Conservation (phyloP, 352 stramenopile genomes). For the Phytophthora cactorum region DNA sequence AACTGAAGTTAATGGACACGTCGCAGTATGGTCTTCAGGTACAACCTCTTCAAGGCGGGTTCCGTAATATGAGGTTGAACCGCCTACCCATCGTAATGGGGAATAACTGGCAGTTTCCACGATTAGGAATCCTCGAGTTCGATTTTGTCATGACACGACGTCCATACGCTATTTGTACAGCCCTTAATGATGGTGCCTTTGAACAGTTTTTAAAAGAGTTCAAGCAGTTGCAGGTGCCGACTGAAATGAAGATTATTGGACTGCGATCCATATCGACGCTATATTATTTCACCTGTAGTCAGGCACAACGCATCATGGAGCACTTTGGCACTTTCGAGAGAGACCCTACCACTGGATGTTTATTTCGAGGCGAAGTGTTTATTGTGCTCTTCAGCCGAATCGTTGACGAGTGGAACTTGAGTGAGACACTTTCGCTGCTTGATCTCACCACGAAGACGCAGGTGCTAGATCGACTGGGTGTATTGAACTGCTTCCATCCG, state of each 20-base stretch:
- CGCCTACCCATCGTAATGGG: conserved; percentile 61
- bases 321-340: conserved; percentile 81
- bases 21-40: conserved; percentile 54
- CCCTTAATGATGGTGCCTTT: conserved; percentile 67
- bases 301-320: conserved; percentile 79
- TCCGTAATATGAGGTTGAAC: conserved; percentile 71
- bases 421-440: conserved; percentile 67
- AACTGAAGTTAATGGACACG: conserved; percentile 66
- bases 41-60: conserved; percentile 53
- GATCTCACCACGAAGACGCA: conserved; percentile 72
- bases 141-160: conserved; percentile 73
- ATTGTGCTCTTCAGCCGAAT: conserved; percentile 72
- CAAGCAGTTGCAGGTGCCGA: conserved; percentile 65
- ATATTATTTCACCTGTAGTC: conserved; percentile 78
- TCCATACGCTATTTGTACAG: conserved; percentile 62
- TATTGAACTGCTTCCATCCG: conserved; percentile 69
- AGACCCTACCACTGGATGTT: conserved; percentile 49
- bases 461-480: conserved; percentile 65
- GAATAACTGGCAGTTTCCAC: conserved; percentile 63
- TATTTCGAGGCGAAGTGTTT: conserved; percentile 75
- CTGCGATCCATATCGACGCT: conserved; percentile 70
- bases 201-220: conserved; percentile 84
- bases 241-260: conserved; percentile 73
- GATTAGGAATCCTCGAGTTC: conserved; percentile 71
- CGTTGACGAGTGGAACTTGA: conserved; percentile 75